Evolutionary conservation across 2,329 filamentous ascomycete species (phyloP), one percentile per base, ranked within the genome.

Genomic region (Fusarium mundagurra): DNA sequence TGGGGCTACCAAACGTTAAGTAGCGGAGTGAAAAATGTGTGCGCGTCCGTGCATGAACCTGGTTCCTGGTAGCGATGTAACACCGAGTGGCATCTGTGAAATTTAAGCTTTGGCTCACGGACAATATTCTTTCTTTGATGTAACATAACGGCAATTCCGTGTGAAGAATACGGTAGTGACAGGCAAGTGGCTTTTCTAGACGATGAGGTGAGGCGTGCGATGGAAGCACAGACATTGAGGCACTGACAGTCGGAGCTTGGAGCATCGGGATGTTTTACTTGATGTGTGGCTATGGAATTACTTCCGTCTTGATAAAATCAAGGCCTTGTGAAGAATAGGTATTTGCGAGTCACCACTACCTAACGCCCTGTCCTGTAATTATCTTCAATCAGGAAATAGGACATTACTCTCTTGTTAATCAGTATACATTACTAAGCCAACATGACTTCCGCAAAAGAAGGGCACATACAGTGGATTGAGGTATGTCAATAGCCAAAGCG

Each of bases 31-130:
- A 24, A 6, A 20, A 34, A 34, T 12, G 48, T 51, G 48, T 24
- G 31, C 31, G 18, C 11, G 31, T 24, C 22, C 8, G 22, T 34
- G 31, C 31, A 51, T 20, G 48, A 51, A 51, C 31, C 31, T 18
- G 8, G 48, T 34, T 20, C 48, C 48, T 14, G n/a, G 48, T 51
- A 20, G 8, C 12, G 12, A 20, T 20, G 22, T 24, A 51, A 34
- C 31, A 34, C 0, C 4, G 8, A 6, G 31, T 14, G 48, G 1
- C 4, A 6, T 11, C 24, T 18, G n/a, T 34, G 8, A 14, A 17
- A 6, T 34, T 24, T 24, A 18, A 20, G 12, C 27, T 51, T 51
- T 24, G 31, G 31, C n/a, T 34, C 17, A 34, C n/a, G n/a, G 48
- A 31, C 13, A 8, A 51, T 51, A 51, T 14, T 34, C 29, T 20